These are phyloP conservation scores for Fusarium fujikuroi DNA, from an alignment of 2,329 filamentous ascomycete genomes.

Conservation along the genomic window DNA sequence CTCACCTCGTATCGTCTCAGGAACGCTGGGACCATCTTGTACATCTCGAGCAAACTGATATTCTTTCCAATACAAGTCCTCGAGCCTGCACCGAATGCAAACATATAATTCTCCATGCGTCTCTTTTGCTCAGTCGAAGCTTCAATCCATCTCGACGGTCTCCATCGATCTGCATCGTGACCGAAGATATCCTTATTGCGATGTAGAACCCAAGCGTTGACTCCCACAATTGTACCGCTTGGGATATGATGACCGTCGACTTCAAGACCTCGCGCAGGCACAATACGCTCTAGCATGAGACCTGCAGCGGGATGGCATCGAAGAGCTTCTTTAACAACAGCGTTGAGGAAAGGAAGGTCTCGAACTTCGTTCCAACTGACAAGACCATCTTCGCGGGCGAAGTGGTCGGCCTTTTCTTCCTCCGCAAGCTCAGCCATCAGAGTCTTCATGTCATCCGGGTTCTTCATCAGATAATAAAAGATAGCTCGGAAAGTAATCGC, in stretches of 20 bases:
- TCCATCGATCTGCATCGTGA: conserved; percentile 69
- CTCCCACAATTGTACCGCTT: conserved; percentile 78
- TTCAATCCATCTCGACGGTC: conserved; percentile 64
- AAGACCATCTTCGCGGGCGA: conserved; percentile 61
- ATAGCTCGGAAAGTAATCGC: conserved; percentile 27
- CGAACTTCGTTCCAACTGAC: conserved; percentile 77
- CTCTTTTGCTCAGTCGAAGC: conserved; percentile 54
- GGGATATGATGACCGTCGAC: conserved; percentile 70
- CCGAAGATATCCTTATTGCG: conserved; percentile 74
- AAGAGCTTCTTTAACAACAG: conserved; percentile 80
- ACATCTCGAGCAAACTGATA: conserved; percentile 69
- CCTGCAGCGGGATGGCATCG: conserved; percentile 78
- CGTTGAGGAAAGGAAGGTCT: conserved; percentile 78
- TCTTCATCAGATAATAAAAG: conserved; percentile 26
- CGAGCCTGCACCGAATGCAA: conserved; percentile 75
- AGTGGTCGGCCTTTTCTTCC: conserved; percentile 62
- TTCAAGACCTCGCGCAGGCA: conserved; percentile 70
- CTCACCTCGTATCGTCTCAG: conserved; percentile 6
- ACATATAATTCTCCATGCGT: conserved; percentile 30
- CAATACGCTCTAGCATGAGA: conserved; percentile 76
- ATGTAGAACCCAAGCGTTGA: conserved; percentile 79
- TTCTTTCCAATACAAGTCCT: conserved; percentile 77
- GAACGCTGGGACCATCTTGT: conserved; percentile 64
- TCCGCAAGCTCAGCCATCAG: conserved; percentile 71
- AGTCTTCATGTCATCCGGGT: conserved; percentile 52